Evolutionary conservation across 1,284 basidiomycete genomes (phyloP).

Genomic region (Ganoderma sp.): DNA sequence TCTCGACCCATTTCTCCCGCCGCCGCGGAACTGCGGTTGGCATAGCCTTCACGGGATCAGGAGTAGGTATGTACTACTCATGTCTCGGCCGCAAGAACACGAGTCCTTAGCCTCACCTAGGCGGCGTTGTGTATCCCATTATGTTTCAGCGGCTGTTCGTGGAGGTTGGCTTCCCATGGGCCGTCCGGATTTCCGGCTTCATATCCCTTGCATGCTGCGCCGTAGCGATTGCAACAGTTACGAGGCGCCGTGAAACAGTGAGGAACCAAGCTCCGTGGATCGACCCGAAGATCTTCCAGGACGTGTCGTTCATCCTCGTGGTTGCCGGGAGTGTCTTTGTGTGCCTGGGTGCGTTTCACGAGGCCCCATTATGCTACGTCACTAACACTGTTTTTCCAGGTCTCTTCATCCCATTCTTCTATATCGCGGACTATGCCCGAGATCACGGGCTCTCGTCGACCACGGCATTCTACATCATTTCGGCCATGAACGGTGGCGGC

Average conservation of each 20-base stretch:
- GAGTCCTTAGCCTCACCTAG: constrained; percentile 14
- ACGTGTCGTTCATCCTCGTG: constrained; percentile 39
- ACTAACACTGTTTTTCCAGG: constrained; percentile 15
- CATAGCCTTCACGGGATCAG: constrained; percentile 45
- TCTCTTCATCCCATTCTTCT: constrained; percentile 59
- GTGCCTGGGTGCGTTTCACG: constrained; percentile 31
- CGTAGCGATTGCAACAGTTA: constrained; percentile 48
- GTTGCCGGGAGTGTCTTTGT: constrained; percentile 38
- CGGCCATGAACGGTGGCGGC: constrained; percentile 65
- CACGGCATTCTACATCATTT: constrained; percentile 48
- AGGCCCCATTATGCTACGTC: not conserved
- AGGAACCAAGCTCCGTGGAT: constrained; percentile 29
- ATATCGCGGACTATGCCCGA: constrained; percentile 31
- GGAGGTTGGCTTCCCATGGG: constrained; percentile 36
- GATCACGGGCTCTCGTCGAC: constrained; percentile 19
- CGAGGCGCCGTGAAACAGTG: constrained; percentile 35
- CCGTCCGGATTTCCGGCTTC: constrained; percentile 36
- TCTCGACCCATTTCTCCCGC: constrained; percentile 48
- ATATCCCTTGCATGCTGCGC: constrained; percentile 28
- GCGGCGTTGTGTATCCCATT: constrained; percentile 36
- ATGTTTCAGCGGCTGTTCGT: constrained; percentile 35
- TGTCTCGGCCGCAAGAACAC: not conserved
- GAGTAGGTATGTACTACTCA: constrained; percentile 25
- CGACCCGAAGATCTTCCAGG: constrained; percentile 37
- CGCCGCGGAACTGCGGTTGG: constrained; percentile 62